These are phyloP conservation scores for Colletotrichum abscissum DNA, from an alignment of 2,329 filamentous ascomycete genomes.

Conservation along the genomic window DNA sequence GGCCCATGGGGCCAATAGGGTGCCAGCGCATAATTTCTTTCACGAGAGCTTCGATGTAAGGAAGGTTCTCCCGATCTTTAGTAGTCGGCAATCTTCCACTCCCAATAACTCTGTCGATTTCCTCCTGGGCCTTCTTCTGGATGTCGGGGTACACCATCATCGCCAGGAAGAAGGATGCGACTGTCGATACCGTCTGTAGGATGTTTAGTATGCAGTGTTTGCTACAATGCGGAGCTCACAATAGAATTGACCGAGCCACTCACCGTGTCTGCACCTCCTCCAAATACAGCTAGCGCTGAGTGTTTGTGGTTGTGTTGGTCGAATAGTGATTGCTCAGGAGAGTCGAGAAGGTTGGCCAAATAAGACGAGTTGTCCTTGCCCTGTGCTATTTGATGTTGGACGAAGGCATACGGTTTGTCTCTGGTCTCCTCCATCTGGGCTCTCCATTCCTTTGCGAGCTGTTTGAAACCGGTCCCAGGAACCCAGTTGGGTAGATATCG, in stretches of 20 bases:
- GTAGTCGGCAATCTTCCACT: constrained; percentile 56
- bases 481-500: constrained; percentile 34
- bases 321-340: not conserved
- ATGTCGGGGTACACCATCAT: constrained; percentile 59
- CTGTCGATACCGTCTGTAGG: constrained; percentile 43
- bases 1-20: constrained; percentile 58
- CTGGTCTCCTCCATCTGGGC: constrained; percentile 4
- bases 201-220: not conserved
- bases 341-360: constrained; percentile 9
- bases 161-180: constrained; percentile 57
- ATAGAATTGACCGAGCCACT: constrained; percentile 33
- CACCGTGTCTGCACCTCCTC: constrained; percentile 37
- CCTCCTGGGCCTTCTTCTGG: constrained; percentile 57
- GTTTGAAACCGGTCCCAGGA: constrained; percentile 35
- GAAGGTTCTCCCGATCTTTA: constrained; percentile 59
- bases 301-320: constrained; percentile 21
- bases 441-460: constrained; percentile 24
- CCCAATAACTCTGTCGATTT: constrained; percentile 64
- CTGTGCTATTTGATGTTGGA: constrained; percentile 39
- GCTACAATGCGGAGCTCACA: too few species aligned
- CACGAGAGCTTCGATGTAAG: constrained; percentile 64
- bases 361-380: constrained; percentile 29
- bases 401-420: constrained; percentile 36
- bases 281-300: constrained; percentile 30
- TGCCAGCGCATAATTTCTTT: constrained; percentile 69